Evolutionary conservation across 2,329 filamentous ascomycete genomes (phyloP).

Genomic region (Calycina herbarum): DNA sequence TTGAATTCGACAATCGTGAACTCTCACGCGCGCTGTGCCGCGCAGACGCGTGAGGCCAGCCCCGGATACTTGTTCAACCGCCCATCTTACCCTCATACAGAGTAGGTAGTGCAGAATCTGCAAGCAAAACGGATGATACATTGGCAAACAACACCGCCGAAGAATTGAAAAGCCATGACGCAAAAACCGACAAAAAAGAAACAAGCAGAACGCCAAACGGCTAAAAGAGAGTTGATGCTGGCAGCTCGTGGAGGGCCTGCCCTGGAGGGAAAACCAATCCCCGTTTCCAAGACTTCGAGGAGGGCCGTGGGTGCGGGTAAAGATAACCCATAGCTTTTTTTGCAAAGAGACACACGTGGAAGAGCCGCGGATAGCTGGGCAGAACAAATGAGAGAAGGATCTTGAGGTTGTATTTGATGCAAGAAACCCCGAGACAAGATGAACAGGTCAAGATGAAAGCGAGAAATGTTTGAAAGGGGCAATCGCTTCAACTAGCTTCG

Average conservation of each 20-base stretch:
- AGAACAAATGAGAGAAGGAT: slow-evolving; percentile 1
- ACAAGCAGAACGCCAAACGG: neutral
- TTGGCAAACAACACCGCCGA: neutral
- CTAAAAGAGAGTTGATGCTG: slow-evolving; percentile 2
- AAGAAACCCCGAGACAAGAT: neutral
- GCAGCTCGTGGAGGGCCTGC: neutral
- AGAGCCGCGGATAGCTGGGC: neutral
- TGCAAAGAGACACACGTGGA: neutral
- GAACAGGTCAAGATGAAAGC: neutral
- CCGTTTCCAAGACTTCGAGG: slow-evolving; percentile 2
- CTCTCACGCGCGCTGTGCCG: slow-evolving; percentile 11
- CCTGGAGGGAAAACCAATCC: neutral
- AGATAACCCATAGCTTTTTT: neutral
- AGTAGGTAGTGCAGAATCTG: slow-evolving; percentile 3
- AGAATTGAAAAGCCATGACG: neutral
- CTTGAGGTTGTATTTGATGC: neutral
- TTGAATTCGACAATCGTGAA: slow-evolving; percentile 1
- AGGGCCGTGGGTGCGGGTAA: neutral
- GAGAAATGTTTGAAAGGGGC: neutral
- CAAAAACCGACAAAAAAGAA: neutral
- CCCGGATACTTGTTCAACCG: neutral
- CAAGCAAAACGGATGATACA: neutral
- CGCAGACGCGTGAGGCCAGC: slow-evolving; percentile 2
- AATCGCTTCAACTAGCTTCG: neutral
- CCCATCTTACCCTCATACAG: neutral